Evolutionary conservation across 352 stramenopile genomes (phyloP), one percentile per base, ranked within the genome.

Genomic region (Globisporangium viniferum): DNA sequence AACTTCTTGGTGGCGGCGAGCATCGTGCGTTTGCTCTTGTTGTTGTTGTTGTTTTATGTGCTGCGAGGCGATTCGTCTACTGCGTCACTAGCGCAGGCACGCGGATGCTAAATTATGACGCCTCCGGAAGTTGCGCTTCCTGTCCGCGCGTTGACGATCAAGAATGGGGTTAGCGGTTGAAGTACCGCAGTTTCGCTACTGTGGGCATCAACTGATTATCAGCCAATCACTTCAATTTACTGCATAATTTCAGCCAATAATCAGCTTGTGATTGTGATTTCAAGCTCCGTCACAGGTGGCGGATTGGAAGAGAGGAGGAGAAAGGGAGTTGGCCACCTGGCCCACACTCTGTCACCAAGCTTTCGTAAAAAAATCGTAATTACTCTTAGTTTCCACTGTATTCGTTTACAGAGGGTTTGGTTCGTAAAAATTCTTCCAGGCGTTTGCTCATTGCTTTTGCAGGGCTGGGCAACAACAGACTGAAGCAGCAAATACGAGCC

Each of bases 1-100:
- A 74, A 58, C 39, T 73, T 64, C 66, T 67, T 71, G 31, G 66
- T 71, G 48, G 67, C 61, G 36, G 69, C 64, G 36, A 81, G 74
- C 75, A 81, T 81, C 44, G 27, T 39, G n/a, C 29, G 36, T 44
- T 59, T 2, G 41, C 27, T 49, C 35, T 62, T 60, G 18, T 59
- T 60, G 1, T 33, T 33, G 31, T 33, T 33, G 31, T 33, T 33
- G 31, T 33, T 31, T 24, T 59, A 20, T 67, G 31, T 46, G 44
- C 8, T 55, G 15, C 5, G 29, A 20, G 29, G 39, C 35, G 53
- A 55, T 61, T 67, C 49, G 62, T 67, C 62, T 60, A 55, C 62
- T 48, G 62, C 22, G 44, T 51, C 44, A 51, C 44, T 51, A 24
- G 44, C 9, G 10, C 20, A 15, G 20, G 18, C 56, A 56, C 49